phyloP scores from a whole-genome alignment of 345 rosid genomes.

The Eucalyptus regnans region DNA sequence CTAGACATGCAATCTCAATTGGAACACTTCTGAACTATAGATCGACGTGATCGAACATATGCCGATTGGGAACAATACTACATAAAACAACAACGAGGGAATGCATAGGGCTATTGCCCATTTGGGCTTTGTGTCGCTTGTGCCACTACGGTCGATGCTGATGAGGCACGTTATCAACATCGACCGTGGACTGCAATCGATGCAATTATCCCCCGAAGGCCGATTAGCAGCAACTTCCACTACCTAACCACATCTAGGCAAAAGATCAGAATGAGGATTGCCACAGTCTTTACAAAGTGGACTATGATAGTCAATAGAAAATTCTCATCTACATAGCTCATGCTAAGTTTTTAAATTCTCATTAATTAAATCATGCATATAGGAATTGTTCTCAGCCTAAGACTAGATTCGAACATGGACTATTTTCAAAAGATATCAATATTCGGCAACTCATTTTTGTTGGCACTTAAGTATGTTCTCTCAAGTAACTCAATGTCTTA shows the following conservation, averaged over 20 bases:
- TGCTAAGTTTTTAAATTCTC: no score
- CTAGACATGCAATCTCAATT: not conserved
- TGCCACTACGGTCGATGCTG: fast-evolving
- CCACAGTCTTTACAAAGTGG: fast-evolving
- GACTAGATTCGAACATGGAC: not conserved
- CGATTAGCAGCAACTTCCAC: no score
- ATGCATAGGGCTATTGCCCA: not conserved
- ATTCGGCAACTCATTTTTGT: not conserved
- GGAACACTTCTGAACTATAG: not conserved
- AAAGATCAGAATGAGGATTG: no score
- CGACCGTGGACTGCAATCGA: fast-evolving
- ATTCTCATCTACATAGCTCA: no score
- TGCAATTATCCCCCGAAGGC: not conserved
- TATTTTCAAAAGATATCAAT: not conserved
- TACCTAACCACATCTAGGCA: fast-evolving
- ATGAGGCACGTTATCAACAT: not conserved
- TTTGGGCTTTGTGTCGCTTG: no score
- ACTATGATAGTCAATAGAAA: no score
- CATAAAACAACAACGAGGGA: fast-evolving
- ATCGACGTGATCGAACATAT: no score
- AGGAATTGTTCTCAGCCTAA: fast-evolving
- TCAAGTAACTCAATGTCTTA: not conserved
- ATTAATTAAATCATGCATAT: no score
- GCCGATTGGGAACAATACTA: not conserved
- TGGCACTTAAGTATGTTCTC: not conserved